These are phyloP conservation scores for Stemphylium beticola DNA, from an alignment of 2,329 filamentous ascomycete genomes.

Conservation along the genomic window DNA sequence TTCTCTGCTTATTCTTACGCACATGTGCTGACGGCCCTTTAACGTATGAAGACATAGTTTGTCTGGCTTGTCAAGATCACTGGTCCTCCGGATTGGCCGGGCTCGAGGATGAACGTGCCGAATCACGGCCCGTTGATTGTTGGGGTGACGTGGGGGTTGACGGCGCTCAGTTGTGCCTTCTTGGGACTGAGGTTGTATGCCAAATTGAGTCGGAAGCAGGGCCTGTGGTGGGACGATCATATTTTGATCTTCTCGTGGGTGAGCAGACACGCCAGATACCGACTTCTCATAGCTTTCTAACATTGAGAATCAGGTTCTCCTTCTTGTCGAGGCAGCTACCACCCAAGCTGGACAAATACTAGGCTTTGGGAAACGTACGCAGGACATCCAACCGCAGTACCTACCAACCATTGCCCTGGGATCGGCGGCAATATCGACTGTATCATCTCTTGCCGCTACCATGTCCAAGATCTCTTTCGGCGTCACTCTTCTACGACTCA, in stretches of 20 bases:
- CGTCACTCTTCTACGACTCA: conserved; percentile 35
- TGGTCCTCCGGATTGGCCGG: conserved; percentile 4
- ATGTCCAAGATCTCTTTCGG: conserved; percentile 40
- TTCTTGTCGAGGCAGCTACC: conserved; percentile 26
- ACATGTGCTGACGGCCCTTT: neutral
- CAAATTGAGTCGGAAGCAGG: conserved; percentile 31
- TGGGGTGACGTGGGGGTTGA: conserved; percentile 35
- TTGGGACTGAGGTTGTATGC: conserved; percentile 35
- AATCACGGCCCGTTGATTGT: conserved; percentile 35
- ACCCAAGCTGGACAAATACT: conserved; percentile 29
- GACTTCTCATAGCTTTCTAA: neutral
- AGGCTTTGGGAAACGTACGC: conserved; percentile 32
- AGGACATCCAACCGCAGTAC: conserved; percentile 24
- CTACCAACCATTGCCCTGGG: conserved; percentile 20
- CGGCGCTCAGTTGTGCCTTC: conserved; percentile 28
- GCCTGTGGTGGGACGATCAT: conserved; percentile 40
- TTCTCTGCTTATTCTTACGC: neutral
- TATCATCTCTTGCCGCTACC: conserved; percentile 35
- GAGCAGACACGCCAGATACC: neutral
- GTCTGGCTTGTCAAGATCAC: neutral
- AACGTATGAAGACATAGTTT: conserved; percentile 1
- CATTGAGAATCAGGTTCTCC: conserved; percentile 21
- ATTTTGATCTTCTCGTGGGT: conserved; percentile 38
- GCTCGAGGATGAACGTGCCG: conserved; percentile 17
- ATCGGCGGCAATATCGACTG: conserved; percentile 25